phyloP scores from a whole-genome alignment of 768 basidiomycete species.

The Amanita phalloides region DNA sequence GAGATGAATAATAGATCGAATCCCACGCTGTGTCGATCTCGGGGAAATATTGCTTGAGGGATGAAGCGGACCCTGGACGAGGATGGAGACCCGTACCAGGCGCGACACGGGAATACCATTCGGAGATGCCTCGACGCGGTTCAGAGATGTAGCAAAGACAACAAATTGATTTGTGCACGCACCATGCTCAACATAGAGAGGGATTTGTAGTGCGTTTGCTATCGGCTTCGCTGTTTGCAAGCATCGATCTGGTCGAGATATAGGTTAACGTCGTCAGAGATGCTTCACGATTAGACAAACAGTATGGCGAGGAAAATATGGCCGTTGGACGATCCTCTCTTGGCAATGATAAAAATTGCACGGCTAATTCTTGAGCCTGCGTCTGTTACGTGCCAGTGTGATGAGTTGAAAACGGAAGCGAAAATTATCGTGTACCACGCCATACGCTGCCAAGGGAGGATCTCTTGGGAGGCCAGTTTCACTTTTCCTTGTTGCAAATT shows the following conservation, averaged over 20 bases:
- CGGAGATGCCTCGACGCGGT: slow-evolving; percentile 41
- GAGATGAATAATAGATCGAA: slow-evolving; percentile 58
- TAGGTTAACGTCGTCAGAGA: background rate
- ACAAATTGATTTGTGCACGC: slow-evolving; percentile 6
- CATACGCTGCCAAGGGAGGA: slow-evolving; percentile 62
- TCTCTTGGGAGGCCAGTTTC: slow-evolving; percentile 62
- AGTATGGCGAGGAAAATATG: slow-evolving; percentile 81
- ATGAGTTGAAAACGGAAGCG: background rate
- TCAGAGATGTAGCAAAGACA: background rate
- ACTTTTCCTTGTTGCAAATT: slow-evolving; percentile 35
- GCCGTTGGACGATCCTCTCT: slow-evolving; percentile 59
- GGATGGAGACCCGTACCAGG: slow-evolving; percentile 68
- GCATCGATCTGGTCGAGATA: slow-evolving; percentile 56
- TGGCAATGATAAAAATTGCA: slow-evolving; percentile 54
- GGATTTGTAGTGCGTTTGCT: slow-evolving; percentile 48
- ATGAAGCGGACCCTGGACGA: slow-evolving; percentile 47
- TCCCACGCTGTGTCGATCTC: slow-evolving; percentile 55
- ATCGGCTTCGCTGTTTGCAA: slow-evolving; percentile 67
- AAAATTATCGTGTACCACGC: slow-evolving; percentile 33
- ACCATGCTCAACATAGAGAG: slow-evolving; percentile 78
- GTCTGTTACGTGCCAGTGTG: slow-evolving; percentile 21
- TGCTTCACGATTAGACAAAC: slow-evolving; percentile 25
- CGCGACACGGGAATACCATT: slow-evolving; percentile 70
- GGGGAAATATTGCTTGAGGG: slow-evolving; percentile 44
- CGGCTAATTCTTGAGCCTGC: slow-evolving; percentile 67